Conservation (phyloP, 805 yeast species). For the Clavispora santaluciae region DNA sequence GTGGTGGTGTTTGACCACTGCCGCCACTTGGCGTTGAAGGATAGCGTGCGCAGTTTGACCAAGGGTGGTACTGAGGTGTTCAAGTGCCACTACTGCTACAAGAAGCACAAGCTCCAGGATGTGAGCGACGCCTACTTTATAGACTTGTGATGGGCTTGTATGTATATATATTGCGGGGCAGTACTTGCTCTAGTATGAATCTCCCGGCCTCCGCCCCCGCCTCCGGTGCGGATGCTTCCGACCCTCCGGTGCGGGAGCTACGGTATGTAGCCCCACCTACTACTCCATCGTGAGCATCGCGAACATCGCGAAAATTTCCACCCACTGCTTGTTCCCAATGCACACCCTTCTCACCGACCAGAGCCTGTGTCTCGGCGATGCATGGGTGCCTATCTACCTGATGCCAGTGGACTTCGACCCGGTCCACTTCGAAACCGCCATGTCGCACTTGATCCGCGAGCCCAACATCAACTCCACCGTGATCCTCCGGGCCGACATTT, state of each 20-base stretch:
- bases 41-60: constrained; percentile 38
- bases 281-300: too few relatives aligned
- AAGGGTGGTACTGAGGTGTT: constrained; percentile 36
- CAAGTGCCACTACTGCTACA: constrained; percentile 43
- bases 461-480: constrained; percentile 93
- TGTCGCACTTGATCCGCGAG: constrained; percentile 71
- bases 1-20: constrained; percentile 40
- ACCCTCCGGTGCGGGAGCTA: too few relatives aligned
- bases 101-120: constrained; percentile 36
- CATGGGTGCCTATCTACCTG: constrained; percentile 61
- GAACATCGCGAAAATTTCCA: constrained; percentile 1
- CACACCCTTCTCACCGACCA: constrained; percentile 1
- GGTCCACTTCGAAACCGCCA: constrained; percentile 65
- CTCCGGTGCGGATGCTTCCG: too few relatives aligned
- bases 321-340: background rate
- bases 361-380: constrained; percentile 39
- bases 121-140: constrained; percentile 39
- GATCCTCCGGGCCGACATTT: constrained; percentile 80
- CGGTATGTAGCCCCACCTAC: too few relatives aligned
- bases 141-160: constrained; percentile 18
- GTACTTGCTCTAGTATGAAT: too few relatives aligned
- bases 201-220: too few relatives aligned
- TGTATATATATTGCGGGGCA: background rate
- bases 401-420: constrained; percentile 44
- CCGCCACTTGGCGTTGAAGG: constrained; percentile 38